A percentile compares a stretch with the other conserved stretches of the same genome.
Evolutionary conservation across 2,329 filamentous ascomycete genomes (phyloP).

Genomic region (Aspergillus neoniger): DNA sequence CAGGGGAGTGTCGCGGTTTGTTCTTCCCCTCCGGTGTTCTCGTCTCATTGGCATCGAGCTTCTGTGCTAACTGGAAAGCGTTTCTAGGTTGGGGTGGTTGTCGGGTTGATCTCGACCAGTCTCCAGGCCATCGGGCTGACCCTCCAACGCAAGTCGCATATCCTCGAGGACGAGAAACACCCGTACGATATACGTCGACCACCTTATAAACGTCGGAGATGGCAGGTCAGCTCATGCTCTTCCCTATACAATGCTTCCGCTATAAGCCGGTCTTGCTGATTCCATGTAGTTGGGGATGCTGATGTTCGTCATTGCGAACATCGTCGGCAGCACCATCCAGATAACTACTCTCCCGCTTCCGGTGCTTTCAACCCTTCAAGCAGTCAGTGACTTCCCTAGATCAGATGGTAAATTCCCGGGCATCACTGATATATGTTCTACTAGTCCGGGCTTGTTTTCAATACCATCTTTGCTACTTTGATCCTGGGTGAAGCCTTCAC

Average conservation of each 20-base stretch:
- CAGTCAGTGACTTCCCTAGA: constrained; percentile 48
- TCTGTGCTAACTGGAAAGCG: constrained; percentile 20
- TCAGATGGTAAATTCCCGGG: neutral
- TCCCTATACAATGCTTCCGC: neutral
- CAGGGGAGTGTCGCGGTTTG: constrained; percentile 75
- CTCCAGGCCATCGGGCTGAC: constrained; percentile 94
- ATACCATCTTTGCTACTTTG: constrained; percentile 93
- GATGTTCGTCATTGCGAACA: constrained; percentile 93
- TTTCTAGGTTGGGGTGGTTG: constrained; percentile 80
- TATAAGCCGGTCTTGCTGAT: constrained; percentile 16
- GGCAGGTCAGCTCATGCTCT: constrained; percentile 63
- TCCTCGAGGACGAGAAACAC: constrained; percentile 93
- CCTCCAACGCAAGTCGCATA: constrained; percentile 94
- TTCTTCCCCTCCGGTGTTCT: constrained; percentile 15
- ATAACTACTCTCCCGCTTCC: constrained; percentile 94
- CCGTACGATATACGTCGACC: constrained; percentile 76
- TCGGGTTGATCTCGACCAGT: constrained; percentile 89
- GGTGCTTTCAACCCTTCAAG: constrained; percentile 91
- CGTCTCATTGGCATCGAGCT: neutral
- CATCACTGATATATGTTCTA: constrained; percentile 14
- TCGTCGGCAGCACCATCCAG: constrained; percentile 93
- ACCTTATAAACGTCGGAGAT: constrained; percentile 84
- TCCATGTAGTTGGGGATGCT: constrained; percentile 72
- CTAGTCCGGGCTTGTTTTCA: constrained; percentile 89
- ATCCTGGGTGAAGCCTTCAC: constrained; percentile 94